phyloP scores from a whole-genome alignment of 176 grass and related monocot species.

The Oryza nivara region DNA sequence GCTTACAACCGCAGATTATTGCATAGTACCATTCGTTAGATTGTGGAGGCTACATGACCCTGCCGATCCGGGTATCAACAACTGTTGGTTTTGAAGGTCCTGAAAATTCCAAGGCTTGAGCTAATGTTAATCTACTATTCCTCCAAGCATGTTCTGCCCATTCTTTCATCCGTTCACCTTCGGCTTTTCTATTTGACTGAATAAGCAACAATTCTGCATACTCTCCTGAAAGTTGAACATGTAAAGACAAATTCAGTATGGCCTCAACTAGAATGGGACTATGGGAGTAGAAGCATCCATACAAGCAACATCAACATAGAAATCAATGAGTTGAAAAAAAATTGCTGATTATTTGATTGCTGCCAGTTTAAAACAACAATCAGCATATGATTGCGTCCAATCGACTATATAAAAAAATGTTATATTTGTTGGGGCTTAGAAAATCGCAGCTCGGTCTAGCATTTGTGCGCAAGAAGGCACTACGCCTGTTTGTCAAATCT shows the following conservation, averaged over 20 bases:
- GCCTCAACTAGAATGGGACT: conserved; percentile 1
- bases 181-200: conserved; percentile 77
- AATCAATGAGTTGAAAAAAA: neutral
- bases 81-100: conserved; percentile 56
- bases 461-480: neutral
- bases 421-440: neutral
- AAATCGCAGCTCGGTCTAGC: neutral
- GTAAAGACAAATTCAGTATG: conserved; percentile 28
- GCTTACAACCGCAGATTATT: neutral
- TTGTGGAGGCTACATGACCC: conserved; percentile 54
- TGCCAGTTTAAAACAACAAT: neutral
- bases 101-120: conserved; percentile 67
- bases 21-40: neutral
- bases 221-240: conserved; percentile 56
- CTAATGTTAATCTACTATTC: conserved; percentile 71
- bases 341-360: neutral
- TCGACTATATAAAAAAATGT: neutral
- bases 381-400: neutral
- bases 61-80: conserved; percentile 70
- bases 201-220: conserved; percentile 81
- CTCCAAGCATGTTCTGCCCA: conserved; percentile 79
- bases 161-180: conserved; percentile 86
- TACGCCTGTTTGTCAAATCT: neutral
- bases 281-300: neutral
- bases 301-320: conserved; percentile 16